Percentiles rank a stretch among this genome's conserved stretches.
These are phyloP conservation scores for Phytophthora syringae DNA, from an alignment of 352 stramenopile species.

Conservation along the genomic window DNA sequence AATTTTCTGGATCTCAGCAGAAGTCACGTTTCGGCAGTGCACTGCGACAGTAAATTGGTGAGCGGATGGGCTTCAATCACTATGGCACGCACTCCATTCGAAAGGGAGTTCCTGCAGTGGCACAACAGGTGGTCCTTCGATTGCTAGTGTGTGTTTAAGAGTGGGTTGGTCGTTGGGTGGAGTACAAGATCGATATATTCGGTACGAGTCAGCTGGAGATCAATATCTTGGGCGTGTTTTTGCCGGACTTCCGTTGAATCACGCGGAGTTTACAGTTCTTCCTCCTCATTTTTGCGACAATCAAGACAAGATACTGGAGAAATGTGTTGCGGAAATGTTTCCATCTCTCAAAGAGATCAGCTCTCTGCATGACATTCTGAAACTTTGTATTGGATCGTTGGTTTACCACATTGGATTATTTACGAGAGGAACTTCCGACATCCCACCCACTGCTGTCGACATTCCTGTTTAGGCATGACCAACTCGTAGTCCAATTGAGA, in stretches of 20 bases:
- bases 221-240: constrained; percentile 11
- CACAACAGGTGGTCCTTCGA: constrained; percentile 5
- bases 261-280: background rate
- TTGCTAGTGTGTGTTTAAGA: constrained; percentile 10
- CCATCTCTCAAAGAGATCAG: background rate
- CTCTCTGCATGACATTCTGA: constrained; percentile 6
- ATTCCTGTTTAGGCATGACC: background rate
- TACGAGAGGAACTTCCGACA: background rate
- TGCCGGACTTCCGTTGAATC: constrained; percentile 3
- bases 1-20: background rate
- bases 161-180: constrained; percentile 10
- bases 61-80: background rate
- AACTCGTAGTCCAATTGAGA: background rate
- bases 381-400: constrained; percentile 10
- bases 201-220: constrained; percentile 9
- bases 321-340: background rate
- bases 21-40: constrained; percentile 8
- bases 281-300: constrained; percentile 9
- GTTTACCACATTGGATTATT: background rate
- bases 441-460: constrained; percentile 14
- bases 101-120: constrained; percentile 9
- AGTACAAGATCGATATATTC: constrained; percentile 18
- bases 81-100: background rate
- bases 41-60: background rate
- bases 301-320: background rate